phyloP scores from a whole-genome alignment of 805 yeast genomes.

The Kazachstania psychrophila region DNA sequence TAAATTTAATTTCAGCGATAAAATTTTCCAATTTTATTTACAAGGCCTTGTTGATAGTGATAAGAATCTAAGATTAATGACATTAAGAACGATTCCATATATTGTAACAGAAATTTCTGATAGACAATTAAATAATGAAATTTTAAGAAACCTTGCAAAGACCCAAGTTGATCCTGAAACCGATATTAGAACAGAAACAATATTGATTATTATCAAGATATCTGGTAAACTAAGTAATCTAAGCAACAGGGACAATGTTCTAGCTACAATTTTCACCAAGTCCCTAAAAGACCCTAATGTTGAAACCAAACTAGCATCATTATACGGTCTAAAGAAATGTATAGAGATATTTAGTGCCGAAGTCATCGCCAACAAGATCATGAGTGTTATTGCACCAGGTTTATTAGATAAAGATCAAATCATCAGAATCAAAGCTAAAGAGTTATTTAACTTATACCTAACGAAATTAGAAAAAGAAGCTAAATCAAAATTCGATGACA shows the following conservation, averaged over 20 bases:
- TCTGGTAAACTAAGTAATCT: constrained; percentile 23
- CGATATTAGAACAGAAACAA: constrained; percentile 27
- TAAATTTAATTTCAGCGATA: constrained; percentile 48
- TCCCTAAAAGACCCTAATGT: constrained; percentile 72
- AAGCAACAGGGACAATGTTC: constrained; percentile 50
- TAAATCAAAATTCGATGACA: constrained; percentile 6
- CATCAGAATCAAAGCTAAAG: constrained; percentile 65
- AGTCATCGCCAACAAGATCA: constrained; percentile 66
- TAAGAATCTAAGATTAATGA: constrained; percentile 67
- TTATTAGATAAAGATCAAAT: constrained; percentile 63
- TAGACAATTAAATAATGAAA: constrained; percentile 78
- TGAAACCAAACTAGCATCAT: constrained; percentile 66
- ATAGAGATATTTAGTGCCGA: constrained; percentile 61
- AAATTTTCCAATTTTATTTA: constrained; percentile 56
- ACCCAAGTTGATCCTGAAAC: constrained; percentile 27
- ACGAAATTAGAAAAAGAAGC: constrained; percentile 43
- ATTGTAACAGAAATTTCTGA: constrained; percentile 60
- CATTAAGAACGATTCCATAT: constrained; percentile 47
- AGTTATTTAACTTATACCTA: constrained; percentile 55
- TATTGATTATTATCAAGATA: constrained; percentile 20
- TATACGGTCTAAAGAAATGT: constrained; percentile 60
- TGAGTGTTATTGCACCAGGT: constrained; percentile 80
- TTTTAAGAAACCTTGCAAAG: constrained; percentile 68
- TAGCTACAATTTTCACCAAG: constrained; percentile 79
- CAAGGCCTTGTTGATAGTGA: constrained; percentile 84